These are phyloP conservation scores for Ascochyta viciae-villosae DNA, from an alignment of 2,329 filamentous ascomycete genomes.

Conservation along the genomic window DNA sequence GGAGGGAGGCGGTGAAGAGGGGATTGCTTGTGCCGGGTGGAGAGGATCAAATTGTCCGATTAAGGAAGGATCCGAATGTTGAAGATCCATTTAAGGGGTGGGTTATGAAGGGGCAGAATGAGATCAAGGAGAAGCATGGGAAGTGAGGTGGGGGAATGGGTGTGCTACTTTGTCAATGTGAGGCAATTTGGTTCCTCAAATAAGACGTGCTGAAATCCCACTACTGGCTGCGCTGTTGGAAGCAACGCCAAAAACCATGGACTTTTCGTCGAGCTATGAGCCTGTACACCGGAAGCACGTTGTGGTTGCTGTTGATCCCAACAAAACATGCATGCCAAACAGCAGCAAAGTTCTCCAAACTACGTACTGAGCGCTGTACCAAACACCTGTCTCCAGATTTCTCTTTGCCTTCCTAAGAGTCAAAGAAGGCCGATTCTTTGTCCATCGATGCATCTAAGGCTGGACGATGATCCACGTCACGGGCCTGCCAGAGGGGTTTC, in stretches of 20 bases:
- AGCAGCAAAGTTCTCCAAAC: not conserved
- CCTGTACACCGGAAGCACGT: no score
- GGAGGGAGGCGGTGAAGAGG: slow-evolving; percentile 58
- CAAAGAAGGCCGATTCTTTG: slow-evolving; percentile 7
- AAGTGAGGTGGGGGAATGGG: not conserved
- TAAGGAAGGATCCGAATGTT: slow-evolving; percentile 31
- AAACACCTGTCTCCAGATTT: not conserved
- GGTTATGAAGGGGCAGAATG: slow-evolving; percentile 32
- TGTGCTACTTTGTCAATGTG: no score
- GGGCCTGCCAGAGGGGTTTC: not conserved
- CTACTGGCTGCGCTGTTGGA: no score
- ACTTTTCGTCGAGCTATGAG: no score
- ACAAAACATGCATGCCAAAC: not conserved
- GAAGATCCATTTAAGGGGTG: slow-evolving; percentile 35
- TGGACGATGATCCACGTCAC: not conserved
- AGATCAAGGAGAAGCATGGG: slow-evolving; percentile 27
- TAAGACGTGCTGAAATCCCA: not conserved
- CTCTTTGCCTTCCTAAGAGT: slow-evolving; percentile 5
- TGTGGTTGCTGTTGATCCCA: no score
- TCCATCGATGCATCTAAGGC: slow-evolving; percentile 4
- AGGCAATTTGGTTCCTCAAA: not conserved
- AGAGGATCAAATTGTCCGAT: slow-evolving; percentile 33
- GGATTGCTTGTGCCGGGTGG: slow-evolving; percentile 53
- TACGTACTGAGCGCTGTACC: not conserved
- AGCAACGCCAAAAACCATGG: no score